Evolutionary conservation across 192 early-diverging fungal genomes (phyloP).

Genomic region (Pilaira anomala): DNA sequence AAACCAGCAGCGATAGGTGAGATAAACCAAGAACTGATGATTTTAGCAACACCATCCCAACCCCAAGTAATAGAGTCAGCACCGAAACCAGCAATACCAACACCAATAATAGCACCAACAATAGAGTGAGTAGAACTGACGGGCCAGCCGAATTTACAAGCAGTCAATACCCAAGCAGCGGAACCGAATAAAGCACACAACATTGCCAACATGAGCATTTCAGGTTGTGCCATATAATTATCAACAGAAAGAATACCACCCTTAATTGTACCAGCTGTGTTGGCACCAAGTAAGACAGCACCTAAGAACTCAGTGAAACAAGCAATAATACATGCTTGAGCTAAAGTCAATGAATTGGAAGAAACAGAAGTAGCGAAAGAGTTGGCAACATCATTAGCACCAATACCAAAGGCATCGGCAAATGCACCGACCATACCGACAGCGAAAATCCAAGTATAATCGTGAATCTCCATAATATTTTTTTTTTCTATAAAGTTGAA

Average conservation of each 20-base stretch:
- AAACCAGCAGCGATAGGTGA: constrained; percentile 66
- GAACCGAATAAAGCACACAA: constrained; percentile 77
- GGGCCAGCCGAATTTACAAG: constrained; percentile 63
- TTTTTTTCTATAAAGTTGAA: neutral
- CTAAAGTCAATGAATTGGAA: constrained; percentile 71
- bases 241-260: constrained; percentile 63
- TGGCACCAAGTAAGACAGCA: constrained; percentile 69
- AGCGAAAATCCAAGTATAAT: constrained; percentile 66
- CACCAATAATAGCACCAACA: constrained; percentile 73
- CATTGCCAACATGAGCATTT: constrained; percentile 80
- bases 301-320: constrained; percentile 82
- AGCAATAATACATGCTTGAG: constrained; percentile 74
- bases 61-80: constrained; percentile 60
- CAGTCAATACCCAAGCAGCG: constrained; percentile 70
- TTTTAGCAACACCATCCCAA: constrained; percentile 45
- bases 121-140: constrained; percentile 84
- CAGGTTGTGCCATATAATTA: constrained; percentile 58
- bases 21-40: constrained; percentile 76
- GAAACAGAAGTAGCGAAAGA: constrained; percentile 84
- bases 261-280: constrained; percentile 77
- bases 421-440: constrained; percentile 65
- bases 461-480: constrained; percentile 18
- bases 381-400: constrained; percentile 90
- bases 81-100: constrained; percentile 73
- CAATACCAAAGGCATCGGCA: constrained; percentile 71